Evolutionary conservation across 352 stramenopile species (phyloP).

Genomic region (Globisporangium paroecandrum): DNA sequence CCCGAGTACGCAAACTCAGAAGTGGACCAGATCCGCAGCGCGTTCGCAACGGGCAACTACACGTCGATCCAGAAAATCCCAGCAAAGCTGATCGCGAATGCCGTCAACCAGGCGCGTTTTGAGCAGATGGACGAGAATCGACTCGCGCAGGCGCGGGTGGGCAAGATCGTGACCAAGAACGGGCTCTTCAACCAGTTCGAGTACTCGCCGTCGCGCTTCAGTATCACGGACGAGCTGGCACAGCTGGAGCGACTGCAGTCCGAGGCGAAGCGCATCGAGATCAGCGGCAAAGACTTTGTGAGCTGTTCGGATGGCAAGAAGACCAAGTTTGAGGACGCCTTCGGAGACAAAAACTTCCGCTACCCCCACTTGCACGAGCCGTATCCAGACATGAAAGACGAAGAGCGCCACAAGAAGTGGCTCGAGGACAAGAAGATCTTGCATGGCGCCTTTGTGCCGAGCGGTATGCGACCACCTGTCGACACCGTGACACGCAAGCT

Average conservation of each 20-base stretch:
- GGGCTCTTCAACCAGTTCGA: slow-evolving; percentile 78
- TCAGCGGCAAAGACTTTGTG: slow-evolving; percentile 72
- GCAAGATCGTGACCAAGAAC: slow-evolving; percentile 61
- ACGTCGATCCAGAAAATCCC: slow-evolving; percentile 68
- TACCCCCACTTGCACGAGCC: slow-evolving; percentile 74
- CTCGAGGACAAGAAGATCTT: slow-evolving; percentile 76
- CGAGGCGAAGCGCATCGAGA: slow-evolving; percentile 65
- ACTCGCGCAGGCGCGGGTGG: slow-evolving; percentile 28
- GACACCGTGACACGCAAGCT: slow-evolving; percentile 65
- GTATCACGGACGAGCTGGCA: slow-evolving; percentile 52
- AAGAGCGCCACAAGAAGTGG: slow-evolving; percentile 55
- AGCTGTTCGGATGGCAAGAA: slow-evolving; percentile 37
- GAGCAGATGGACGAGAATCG: slow-evolving; percentile 81
- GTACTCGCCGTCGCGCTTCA: slow-evolving; percentile 71
- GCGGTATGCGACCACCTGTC: slow-evolving; percentile 43
- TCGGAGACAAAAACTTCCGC: slow-evolving; percentile 42
- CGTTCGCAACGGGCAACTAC: slow-evolving; percentile 67
- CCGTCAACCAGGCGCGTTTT: slow-evolving; percentile 62
- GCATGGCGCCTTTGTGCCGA: slow-evolving; percentile 61
- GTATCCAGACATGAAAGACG: slow-evolving; percentile 52
- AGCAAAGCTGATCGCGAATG: slow-evolving; percentile 39
- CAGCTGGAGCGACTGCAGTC: slow-evolving; percentile 62
- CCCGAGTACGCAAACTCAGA: slow-evolving; percentile 80
- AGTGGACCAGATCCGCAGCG: slow-evolving; percentile 69
- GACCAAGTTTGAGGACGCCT: slow-evolving; percentile 78